Evolutionary conservation across 139 green algal genomes (phyloP), one percentile per base, ranked within the genome.

Genomic region (Chlorella sp.): DNA sequence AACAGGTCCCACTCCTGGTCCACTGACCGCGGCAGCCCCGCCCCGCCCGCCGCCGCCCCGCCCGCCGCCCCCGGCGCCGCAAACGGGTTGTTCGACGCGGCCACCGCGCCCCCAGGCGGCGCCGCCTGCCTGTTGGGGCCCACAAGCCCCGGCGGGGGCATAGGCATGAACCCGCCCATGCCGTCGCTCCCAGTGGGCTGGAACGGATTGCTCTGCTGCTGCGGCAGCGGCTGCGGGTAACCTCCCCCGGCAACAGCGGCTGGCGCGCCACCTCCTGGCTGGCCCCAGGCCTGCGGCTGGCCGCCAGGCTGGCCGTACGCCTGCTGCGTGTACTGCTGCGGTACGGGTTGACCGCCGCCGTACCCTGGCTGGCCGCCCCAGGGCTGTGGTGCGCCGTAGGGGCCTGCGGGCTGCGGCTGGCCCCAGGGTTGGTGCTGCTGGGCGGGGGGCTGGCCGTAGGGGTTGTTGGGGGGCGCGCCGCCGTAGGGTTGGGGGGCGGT

Each of bases 1-100:
- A 78, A 78, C 73, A 78, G 34, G n/a, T 72, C 50, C 73, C 73
- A 78, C 65, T 78, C 73, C 20, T 66, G 31, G 20, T 78, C 73
- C 31, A 78, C 73, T 32, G 70, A 35, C 3, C 20, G 30, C 42
- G 49, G 71, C 59, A 27, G 14, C 6, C 42, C 42, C 42, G 42
- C 17, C 42, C n/a, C n/a, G n/a, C n/a, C n/a, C n/a, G 42, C 10
- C 14, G 65, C 65, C 32, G 6, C n/a, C 27, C 24, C 63, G 10
- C 10, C 32, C n/a, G 70, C n/a, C 4, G 61, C 4, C 1, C 42
- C 31, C 62, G 71, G 60, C 29, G 71, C 30, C 3, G 66, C 66
- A 67, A 74, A 74, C 23, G 69, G 69, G 69, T 74, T 74, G 69
- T 74, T 67, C 35, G 32, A 2, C 1, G 24, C 6, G 26, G n/a